Conservation (phyloP, 106 monocot species). For the Posidonia australis region DNA sequence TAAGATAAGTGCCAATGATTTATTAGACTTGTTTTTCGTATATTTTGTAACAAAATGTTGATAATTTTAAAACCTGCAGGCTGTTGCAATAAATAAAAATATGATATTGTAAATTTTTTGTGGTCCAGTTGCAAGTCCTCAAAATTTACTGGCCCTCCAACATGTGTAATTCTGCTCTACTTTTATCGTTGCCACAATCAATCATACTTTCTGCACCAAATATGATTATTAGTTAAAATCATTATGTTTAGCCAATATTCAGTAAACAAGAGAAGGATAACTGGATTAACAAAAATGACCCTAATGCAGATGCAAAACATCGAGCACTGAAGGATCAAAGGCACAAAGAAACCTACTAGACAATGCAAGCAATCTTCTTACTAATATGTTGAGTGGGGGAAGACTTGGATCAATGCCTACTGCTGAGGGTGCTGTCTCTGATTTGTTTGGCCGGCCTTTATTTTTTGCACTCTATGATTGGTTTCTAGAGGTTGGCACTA, state of each 20-base stretch:
- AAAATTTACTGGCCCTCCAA: not conserved
- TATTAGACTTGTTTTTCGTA: too few relatives aligned
- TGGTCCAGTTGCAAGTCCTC: not conserved
- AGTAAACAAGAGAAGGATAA: not conserved
- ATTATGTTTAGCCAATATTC: not conserved
- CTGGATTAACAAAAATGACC: not conserved
- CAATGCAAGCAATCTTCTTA: constrained; percentile 96
- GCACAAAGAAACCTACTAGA: constrained; percentile 66
- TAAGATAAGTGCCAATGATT: too few relatives aligned
- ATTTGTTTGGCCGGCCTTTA: constrained; percentile 81
- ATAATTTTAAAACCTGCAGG: too few relatives aligned
- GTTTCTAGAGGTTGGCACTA: constrained; percentile 75
- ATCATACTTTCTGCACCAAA: not conserved
- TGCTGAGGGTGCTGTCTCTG: constrained; percentile 89
- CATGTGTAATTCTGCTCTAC: not conserved
- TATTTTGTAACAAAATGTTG: too few relatives aligned
- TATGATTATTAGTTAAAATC: not conserved
- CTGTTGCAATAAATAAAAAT: too few relatives aligned
- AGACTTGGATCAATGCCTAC: constrained; percentile 69
- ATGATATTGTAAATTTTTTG: too few relatives aligned
- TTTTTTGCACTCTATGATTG: constrained; percentile 99
- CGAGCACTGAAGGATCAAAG: constrained; percentile 53
- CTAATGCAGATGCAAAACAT: constrained; percentile 59
- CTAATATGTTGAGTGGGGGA: constrained; percentile 76
- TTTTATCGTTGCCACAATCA: not conserved